Base-by-base conservation (phyloP, 1,284 basidiomycete species). In the Gomphus sp. region DNA sequence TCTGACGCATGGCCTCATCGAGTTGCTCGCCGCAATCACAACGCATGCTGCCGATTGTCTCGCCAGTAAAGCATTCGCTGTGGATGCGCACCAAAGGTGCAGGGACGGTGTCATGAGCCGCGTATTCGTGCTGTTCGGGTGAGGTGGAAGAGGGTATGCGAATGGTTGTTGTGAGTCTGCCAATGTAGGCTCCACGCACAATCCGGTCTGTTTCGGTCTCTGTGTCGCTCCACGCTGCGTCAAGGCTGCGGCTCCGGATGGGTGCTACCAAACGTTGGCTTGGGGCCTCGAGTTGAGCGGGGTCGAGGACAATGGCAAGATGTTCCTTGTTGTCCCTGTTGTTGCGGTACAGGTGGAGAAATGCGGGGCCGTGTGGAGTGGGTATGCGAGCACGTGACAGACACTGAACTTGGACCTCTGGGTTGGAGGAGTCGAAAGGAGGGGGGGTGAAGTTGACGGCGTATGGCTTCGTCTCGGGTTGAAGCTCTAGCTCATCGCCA, bases 1-100 rank as follows among this genome's bases (percentile, higher is more conserved):
- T 98, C 64, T 89, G 85, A 9, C 93, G 84, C 64, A 99, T 87
- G 31, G 97, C 94, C 71, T 98, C 95, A 72, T 98, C 94, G 14
- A 99, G 80, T 71, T 99, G 97, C 72, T 99, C 95, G 18, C 97
- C 97, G 68, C 97, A 99, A 71, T 99, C 97, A 71, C 97, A 99
- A 36, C 97, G 87, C 87, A 98, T 95, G 69, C 93, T 96, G 10
- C 97, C 97, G 61, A 98, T 87, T 9, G 95, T 99, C 73, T 99
- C 97, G 45, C 97, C 97, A 0, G 97, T 99, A 73, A 95, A 99
- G 72, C 97, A 99, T 71, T 99, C 97, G 22, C 93, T 96, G 73
- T 99, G 97, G 57, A 99, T 95, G 25, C 97, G 85, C 37, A 99
- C 87, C 56, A 99, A 82, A 0, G 97, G 93, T 0, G 87, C 74